phyloP scores from a whole-genome alignment of 371 early-diverging fungal species.

The Lichtheimia ornata region DNA sequence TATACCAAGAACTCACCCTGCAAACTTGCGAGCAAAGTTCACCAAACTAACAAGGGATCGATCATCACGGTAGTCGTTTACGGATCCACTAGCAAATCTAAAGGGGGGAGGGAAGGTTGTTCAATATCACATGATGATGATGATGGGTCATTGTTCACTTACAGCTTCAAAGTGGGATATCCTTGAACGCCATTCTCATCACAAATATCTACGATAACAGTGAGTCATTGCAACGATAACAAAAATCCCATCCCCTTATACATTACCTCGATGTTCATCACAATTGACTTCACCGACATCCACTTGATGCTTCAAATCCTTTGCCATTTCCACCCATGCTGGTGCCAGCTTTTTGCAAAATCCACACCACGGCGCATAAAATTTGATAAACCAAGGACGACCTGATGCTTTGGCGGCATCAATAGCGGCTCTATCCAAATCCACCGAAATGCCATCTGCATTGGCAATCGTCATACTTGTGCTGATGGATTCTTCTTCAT shows the following conservation, averaged over 20 bases:
- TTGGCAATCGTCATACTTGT: conserved; percentile 17
- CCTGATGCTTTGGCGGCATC: conserved; percentile 18
- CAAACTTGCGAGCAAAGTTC: conserved; percentile 44
- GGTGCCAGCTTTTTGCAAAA: conserved; percentile 87
- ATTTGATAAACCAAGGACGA: conserved; percentile 74
- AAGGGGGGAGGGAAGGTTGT: neutral
- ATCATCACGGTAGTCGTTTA: conserved; percentile 50
- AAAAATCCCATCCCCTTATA: neutral
- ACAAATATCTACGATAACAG: conserved; percentile 44
- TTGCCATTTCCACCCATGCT: conserved; percentile 72
- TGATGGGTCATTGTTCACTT: conserved; percentile 16
- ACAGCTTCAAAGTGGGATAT: conserved; percentile 83
- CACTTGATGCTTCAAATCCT: conserved; percentile 61
- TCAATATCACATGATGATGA: neutral
- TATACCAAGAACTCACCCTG: conserved; percentile 23
- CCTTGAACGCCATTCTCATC: conserved; percentile 64
- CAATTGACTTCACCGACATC: conserved; percentile 89
- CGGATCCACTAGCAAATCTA: conserved; percentile 38
- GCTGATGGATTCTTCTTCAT: conserved; percentile 7
- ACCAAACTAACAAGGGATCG: conserved; percentile 54
- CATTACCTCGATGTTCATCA: conserved; percentile 53
- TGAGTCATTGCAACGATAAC: neutral
- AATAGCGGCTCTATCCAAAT: conserved; percentile 23
- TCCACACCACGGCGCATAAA: conserved; percentile 87
- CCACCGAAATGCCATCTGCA: conserved; percentile 31